Conservation (phyloP, 208 protist species). For the Acanthamoeba lenticulata region DNA sequence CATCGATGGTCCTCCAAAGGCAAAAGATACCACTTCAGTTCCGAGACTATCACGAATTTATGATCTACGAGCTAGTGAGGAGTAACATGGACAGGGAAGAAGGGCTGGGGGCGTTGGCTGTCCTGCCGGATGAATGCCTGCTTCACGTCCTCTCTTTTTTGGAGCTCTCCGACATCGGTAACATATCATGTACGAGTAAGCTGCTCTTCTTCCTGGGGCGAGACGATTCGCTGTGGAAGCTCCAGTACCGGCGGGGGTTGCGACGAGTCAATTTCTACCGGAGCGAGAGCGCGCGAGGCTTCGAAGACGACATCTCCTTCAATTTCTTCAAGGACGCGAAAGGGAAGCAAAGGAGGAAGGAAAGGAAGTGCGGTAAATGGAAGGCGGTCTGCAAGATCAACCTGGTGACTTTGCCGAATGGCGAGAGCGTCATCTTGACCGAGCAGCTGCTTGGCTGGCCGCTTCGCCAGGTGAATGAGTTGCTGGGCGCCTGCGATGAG, state of each 20-base stretch:
- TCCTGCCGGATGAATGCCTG: slow-evolving; percentile 17
- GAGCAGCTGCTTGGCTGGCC: background rate
- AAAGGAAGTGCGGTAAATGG: background rate
- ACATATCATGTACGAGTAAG: background rate
- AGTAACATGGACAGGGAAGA: background rate
- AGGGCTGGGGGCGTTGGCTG: background rate
- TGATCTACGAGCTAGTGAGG: background rate
- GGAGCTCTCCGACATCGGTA: background rate
- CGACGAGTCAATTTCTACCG: background rate
- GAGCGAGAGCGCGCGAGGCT: background rate
- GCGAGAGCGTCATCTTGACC: background rate
- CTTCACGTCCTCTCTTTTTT: slow-evolving; percentile 16
- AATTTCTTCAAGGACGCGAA: background rate
- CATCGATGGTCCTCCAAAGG: background rate
- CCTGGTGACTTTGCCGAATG: background rate
- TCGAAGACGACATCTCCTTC: background rate
- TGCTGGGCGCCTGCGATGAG: background rate
- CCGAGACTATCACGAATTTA: background rate
- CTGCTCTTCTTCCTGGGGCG: background rate
- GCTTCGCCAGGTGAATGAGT: background rate
- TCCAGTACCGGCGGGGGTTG: background rate
- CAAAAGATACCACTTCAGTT: background rate
- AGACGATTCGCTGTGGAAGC: background rate
- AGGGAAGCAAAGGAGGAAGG: background rate
- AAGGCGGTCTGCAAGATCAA: background rate